Base-by-base conservation (phyloP, 2,329 filamentous ascomycete species). In the Ceratocystis albifundus region DNA sequence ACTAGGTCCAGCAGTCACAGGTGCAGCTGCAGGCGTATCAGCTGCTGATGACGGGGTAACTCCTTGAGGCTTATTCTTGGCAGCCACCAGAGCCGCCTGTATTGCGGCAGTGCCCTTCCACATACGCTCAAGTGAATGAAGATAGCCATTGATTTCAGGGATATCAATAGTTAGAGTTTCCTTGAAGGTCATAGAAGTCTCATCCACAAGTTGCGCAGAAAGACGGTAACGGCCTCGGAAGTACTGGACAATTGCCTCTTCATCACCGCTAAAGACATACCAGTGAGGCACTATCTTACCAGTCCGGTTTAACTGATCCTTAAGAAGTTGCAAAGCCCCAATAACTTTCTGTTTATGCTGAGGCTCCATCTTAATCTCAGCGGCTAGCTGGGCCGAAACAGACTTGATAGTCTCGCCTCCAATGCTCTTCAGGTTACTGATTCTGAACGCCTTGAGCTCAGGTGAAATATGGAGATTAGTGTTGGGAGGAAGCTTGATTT, bases 151-250 rank as follows among this genome's bases (percentile, higher is more conserved):
- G n/a, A 66, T 22, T 30, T 66, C 65, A 10, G 28, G 46, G 6
- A 62, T 5, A 45, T 62, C 59, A 20, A 66, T 62, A n/a, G 28
- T 66, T 2, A 66, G 17, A 8, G 4, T 36, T 41, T 32, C 22
- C 22, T 66, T 66, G 7, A 57, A 36, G 15, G 10, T 6, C 45
- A 28, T 62, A 3, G 6, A 30, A 44, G 22, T 10, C 25, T 28
- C 20, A 12, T 62, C 61, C 17, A 30, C 30, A 12, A 28, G 28
- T 22, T 62, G 61, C 6, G 41, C 25, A 30, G 2, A 36, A 15
- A 62, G 36, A 4, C 44, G 61, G 46, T 2, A 22, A 48, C 22
- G 45, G 15, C 44, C 44, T n/a, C 61, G 44, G 61, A 62, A 30
- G n/a, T 46, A 62, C 41, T 46, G 61, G n/a, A 32, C 1, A 3